phyloP scores from a whole-genome alignment of 1,284 basidiomycete species.

The Apiotrichum sp. region DNA sequence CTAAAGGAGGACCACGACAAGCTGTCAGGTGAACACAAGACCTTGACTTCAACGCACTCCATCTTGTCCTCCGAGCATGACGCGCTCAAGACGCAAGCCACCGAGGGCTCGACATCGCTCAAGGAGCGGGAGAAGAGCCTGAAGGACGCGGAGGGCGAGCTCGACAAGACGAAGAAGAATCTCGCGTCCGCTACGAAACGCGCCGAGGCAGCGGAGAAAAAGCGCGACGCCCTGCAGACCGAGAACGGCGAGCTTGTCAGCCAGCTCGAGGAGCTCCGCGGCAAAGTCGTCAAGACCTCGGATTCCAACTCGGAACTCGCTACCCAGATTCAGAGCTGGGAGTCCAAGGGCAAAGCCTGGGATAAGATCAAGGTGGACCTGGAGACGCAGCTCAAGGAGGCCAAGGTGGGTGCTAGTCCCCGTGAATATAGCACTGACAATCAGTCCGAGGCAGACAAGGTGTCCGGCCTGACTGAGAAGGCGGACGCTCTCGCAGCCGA shows the following conservation, averaged over 20 bases:
- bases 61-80: conserved; percentile 15
- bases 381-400: conserved; percentile 21
- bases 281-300: conserved; percentile 39
- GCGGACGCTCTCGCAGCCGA: conserved; percentile 2
- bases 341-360: conserved; percentile 26
- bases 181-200: conserved; percentile 27
- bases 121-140: conserved; percentile 13
- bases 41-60: conserved; percentile 15
- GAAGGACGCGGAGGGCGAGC: conserved; percentile 14
- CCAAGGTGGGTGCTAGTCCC: conserved; percentile 14
- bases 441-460: conserved; percentile 9
- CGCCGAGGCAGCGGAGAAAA: conserved; percentile 38
- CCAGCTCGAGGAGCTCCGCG: conserved; percentile 45
- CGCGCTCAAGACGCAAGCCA: conserved; percentile 18
- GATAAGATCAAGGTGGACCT: conserved; percentile 25
- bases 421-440: neutral
- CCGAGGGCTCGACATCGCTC: conserved; percentile 10
- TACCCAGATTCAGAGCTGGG: conserved; percentile 25
- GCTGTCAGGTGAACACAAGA: conserved; percentile 17
- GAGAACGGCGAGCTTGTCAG: conserved; percentile 45
- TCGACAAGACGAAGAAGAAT: conserved; percentile 21
- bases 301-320: conserved; percentile 42
- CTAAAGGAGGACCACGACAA: conserved; percentile 17
- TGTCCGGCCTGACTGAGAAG: neutral
- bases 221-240: conserved; percentile 34